A percentile compares a stretch with the other conserved stretches of the same genome.
Conservation (phyloP, 2,329 filamentous ascomycete species). For the Fusarium protoensiforme region DNA sequence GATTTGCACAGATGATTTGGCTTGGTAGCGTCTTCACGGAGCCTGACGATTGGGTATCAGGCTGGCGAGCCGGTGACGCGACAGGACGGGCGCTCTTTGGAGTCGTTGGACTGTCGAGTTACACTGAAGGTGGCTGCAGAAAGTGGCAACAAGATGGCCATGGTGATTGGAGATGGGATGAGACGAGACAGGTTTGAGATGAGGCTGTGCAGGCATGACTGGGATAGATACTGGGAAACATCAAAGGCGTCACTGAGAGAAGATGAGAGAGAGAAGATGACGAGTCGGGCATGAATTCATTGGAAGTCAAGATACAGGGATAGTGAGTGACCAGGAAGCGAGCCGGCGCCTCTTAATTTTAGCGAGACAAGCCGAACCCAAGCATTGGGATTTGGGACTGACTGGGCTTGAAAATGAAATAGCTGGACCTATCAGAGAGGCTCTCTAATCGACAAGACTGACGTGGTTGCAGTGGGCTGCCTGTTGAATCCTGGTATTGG, state of each 20-base stretch:
- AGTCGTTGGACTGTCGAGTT: conserved; percentile 13
- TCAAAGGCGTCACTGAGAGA: background rate
- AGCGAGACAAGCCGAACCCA: conserved; percentile 4
- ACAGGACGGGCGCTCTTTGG: conserved; percentile 12
- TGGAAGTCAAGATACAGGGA: background rate
- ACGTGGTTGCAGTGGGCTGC: conserved; percentile 20
- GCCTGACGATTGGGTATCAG: conserved; percentile 29
- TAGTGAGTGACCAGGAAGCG: background rate
- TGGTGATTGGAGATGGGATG: conserved; percentile 7
- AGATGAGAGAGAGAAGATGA: conserved; percentile 4
- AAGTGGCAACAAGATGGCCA: conserved; percentile 17
- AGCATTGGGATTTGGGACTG: background rate
- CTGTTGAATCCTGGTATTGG: background rate
- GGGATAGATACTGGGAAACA: conserved; percentile 2
- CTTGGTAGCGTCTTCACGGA: conserved; percentile 34
- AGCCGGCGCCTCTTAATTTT: background rate
- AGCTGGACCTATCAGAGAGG: conserved; percentile 10
- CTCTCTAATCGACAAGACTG: background rate
- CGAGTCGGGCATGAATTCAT: conserved; percentile 31
- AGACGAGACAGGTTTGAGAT: conserved; percentile 9
- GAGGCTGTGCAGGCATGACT: conserved; percentile 20
- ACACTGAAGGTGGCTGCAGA: conserved; percentile 21
- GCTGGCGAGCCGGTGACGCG: conserved; percentile 26
- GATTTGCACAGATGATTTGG: conserved; percentile 6
- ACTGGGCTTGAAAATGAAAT: conserved; percentile 11